Base-by-base conservation (phyloP, 2,329 filamentous ascomycete genomes). In the Alternaria consortialis region DNA sequence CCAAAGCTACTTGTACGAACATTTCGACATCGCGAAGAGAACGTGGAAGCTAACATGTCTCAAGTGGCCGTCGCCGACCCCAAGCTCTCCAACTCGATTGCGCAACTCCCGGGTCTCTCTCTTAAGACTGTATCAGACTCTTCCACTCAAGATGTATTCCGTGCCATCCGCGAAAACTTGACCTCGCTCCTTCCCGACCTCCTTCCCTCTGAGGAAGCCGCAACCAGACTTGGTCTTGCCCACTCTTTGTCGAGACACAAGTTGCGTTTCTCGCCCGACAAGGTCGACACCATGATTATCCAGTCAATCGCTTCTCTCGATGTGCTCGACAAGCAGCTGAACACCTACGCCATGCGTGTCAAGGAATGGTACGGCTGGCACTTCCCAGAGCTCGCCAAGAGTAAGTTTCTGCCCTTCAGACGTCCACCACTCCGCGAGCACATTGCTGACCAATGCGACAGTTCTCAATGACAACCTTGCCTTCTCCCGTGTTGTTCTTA, bases 281-380 rank as follows among this genome's bases (percentile, higher is more conserved):
- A 99, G 86, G 94, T 99, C 70, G 95, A 99, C 79, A 95, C 95
- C 53, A 99, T 99, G 95, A 97, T 99, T 77, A 94, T 99, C 60
- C 95, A 99, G 83, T 94, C 94, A 58, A 95, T 99, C 77, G 73
- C 88, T 36, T 71, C 97, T 53, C 86, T 99, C 47, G 95, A 99
- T 78, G 95, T 99, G 68, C 84, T 99, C 64, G 95, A 99, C 84
- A 99, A 99, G 86, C 95, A 99, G 82, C 85, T 99, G 67, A 99
- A 99, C 85, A 95, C 92, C 72, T 98, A 97, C 78, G 94, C 95
- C 67, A 99, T 99, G 95, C 88, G 95, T 80, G 93, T 97, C 64
- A 98, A 98, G 88, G 95, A 99, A 82, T 99, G 95, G 95, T 99
- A 99, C 79, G 95, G 95, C 75, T 99, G 95, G 95, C 95, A 98